phyloP scores from a whole-genome alignment of 2,329 filamentous ascomycete genomes.

The Tolypocladium pustulatum region DNA sequence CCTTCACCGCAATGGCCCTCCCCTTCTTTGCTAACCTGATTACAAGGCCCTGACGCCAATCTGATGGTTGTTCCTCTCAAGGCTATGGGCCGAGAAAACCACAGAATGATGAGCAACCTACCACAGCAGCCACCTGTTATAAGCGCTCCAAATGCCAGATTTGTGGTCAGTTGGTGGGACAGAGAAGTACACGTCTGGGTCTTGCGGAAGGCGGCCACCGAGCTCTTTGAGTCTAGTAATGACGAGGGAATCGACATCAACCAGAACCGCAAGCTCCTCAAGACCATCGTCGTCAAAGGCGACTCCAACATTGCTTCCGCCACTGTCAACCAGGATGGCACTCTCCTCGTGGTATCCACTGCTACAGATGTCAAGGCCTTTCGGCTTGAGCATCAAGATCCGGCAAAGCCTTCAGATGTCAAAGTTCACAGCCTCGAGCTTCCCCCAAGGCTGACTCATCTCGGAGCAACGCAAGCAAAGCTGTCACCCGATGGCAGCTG shows the following conservation, averaged over 20 bases:
- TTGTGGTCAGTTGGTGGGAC: slow-evolving; percentile 89
- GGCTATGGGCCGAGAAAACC: slow-evolving; percentile 68
- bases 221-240: slow-evolving; percentile 30
- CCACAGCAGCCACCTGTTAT: slow-evolving; percentile 67
- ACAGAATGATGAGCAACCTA: slow-evolving; percentile 71
- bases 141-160: slow-evolving; percentile 61
- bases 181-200: slow-evolving; percentile 78
- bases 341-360: slow-evolving; percentile 67
- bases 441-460: slow-evolving; percentile 41
- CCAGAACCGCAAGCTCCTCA: slow-evolving; percentile 54
- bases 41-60: slow-evolving; percentile 68
- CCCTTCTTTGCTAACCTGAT: slow-evolving; percentile 2
- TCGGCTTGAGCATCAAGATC: slow-evolving; percentile 44
- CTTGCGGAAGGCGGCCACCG: slow-evolving; percentile 33
- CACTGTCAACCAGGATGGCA: slow-evolving; percentile 59
- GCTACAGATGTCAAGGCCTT: slow-evolving; percentile 68
- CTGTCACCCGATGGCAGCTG: slow-evolving; percentile 63
- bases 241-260: slow-evolving; percentile 33
- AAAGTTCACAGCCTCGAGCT: slow-evolving; percentile 61
- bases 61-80: slow-evolving; percentile 71
- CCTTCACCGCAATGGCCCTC: neutral
- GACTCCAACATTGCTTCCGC: slow-evolving; percentile 77
- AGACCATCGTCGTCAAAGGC: slow-evolving; percentile 57
- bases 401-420: slow-evolving; percentile 46
- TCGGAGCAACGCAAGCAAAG: slow-evolving; percentile 59